Evolutionary conservation across 108 stramenopile species (phyloP).

Genomic region (Nitzschia palea): DNA sequence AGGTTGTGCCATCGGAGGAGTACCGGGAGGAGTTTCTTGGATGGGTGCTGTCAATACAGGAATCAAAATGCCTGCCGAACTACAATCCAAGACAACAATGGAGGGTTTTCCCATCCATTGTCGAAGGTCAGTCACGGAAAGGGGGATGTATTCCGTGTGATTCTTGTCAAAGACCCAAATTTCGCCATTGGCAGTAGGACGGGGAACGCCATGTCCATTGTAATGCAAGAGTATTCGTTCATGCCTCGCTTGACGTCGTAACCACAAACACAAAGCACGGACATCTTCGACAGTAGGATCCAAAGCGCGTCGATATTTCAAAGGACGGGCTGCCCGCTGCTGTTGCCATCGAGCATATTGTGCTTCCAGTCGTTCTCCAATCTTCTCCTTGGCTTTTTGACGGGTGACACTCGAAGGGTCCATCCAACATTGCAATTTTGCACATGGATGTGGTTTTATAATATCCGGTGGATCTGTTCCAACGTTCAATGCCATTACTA

Average conservation of each 20-base stretch:
- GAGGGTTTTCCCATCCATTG: conserved; percentile 91
- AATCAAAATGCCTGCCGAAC: conserved; percentile 88
- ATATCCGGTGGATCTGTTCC: conserved; percentile 98
- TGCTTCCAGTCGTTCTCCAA: conserved; percentile 84
- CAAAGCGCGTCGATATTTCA: conserved; percentile 75
- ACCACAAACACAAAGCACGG: conserved; percentile 61
- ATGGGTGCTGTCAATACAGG: conserved; percentile 75
- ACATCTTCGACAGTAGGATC: conserved; percentile 98
- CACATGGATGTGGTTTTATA: conserved; percentile 87
- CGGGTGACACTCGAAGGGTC: conserved; percentile 80
- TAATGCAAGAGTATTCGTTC: conserved; percentile 96
- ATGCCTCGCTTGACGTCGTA: conserved; percentile 72
- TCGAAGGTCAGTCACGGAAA: conserved; percentile 85
- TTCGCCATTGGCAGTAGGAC: conserved; percentile 95
- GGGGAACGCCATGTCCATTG: conserved; percentile 98
- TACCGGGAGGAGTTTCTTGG: conserved; percentile 32
- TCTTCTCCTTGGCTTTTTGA: conserved; percentile 84
- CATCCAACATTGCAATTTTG: conserved; percentile 93
- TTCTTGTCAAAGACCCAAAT: conserved; percentile 95
- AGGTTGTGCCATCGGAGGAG: conserved; percentile 26
- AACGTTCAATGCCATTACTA: conserved; percentile 90
- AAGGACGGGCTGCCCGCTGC: conserved; percentile 44
- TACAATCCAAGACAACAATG: conserved; percentile 94
- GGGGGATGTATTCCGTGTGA: conserved; percentile 98
- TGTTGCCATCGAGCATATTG: conserved; percentile 93